Evolutionary conservation across 352 stramenopile species (phyloP), one percentile per base, ranked within the genome.

Genomic region (Hyaloperonospora brassicae): DNA sequence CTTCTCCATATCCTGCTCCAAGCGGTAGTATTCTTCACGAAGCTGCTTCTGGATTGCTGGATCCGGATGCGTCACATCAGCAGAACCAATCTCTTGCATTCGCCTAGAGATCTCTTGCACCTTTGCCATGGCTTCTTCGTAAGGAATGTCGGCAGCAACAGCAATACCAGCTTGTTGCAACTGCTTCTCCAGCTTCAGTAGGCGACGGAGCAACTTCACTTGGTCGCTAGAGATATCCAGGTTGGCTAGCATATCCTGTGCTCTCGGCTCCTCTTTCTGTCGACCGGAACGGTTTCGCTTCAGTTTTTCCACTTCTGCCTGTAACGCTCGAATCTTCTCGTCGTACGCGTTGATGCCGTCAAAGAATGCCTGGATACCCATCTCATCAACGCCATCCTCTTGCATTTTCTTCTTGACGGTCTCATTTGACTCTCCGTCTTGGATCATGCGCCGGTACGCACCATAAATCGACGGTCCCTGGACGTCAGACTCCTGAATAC

Each of bases 1-100:
- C 61, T 96, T 95, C 60, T 97, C 87, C 87, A 97, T 96, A 57
- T 97, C 87, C 62, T 95, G 86, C 60, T 97, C 89, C 21, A 97
- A 67, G 52, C 79, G 82, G 66, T 91, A 96, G 68, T 97, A 96
- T 59, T 97, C 89, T 80, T 97, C 87, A 39, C 86, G 82, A 31
- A 97, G 62, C 46, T 87, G 70, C 25, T 89, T 88, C 61, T 93
- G 84, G 41, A 92, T 84, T 10, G 65, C 64, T 17, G 72, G 70
- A 44, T 93, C 84, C 4, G 84, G 84, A 31, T 93, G 73, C 36
- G 79, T 94, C 12, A 95, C 84, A 80, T 96, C 89, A 51, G 84
- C 85, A 13, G 85, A 94, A 50, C 87, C 89, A 55, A 97, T 97
- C 78, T 96, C 89, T 48, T 75, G 70, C 89, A 97, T 96, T 46